A percentile compares a stretch with the other conserved stretches of the same genome.
These are phyloP conservation scores for Phytophthora lateralis DNA, from an alignment of 352 stramenopile species.

Conservation along the genomic window DNA sequence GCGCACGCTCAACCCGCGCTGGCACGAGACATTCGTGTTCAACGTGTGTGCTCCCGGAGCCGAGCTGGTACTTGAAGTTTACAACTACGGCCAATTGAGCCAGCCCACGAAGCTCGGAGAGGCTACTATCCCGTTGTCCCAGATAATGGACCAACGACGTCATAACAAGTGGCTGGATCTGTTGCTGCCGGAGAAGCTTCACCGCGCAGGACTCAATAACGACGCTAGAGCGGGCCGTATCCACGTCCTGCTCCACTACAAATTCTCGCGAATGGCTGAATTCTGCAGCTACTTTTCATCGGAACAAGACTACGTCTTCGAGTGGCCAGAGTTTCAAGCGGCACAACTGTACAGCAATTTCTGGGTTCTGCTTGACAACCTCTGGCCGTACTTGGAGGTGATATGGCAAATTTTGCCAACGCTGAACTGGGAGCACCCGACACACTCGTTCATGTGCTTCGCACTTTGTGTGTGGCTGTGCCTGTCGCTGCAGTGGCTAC, in stretches of 20 bases:
- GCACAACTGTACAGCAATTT: constrained; percentile 88
- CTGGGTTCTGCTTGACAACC: constrained; percentile 82
- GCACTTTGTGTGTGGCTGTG: constrained; percentile 84
- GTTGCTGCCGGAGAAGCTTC: constrained; percentile 77
- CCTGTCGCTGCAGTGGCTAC: constrained; percentile 82
- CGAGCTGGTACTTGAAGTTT: constrained; percentile 83
- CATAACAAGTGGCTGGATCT: constrained; percentile 91
- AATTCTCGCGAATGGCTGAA: constrained; percentile 86
- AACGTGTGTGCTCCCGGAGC: constrained; percentile 86
- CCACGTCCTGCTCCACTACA: constrained; percentile 87
- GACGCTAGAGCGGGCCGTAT: constrained; percentile 80
- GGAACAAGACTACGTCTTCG: constrained; percentile 75
- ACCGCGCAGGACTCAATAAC: constrained; percentile 83
- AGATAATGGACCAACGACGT: constrained; percentile 86
- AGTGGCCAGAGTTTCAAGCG: constrained; percentile 84
- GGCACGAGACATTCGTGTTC: constrained; percentile 90
- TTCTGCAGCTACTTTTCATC: constrained; percentile 82
- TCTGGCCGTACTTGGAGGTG: constrained; percentile 88
- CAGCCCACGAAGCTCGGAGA: constrained; percentile 87
- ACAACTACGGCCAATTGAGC: constrained; percentile 85
- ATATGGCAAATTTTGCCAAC: constrained; percentile 84
- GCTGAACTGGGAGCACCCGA: constrained; percentile 86
- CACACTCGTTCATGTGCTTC: constrained; percentile 87
- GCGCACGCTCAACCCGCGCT: constrained; percentile 83
- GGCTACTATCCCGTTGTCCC: constrained; percentile 66